These are phyloP conservation scores for Aspergillus ochraceoroseus DNA, from an alignment of 2,329 filamentous ascomycete genomes.

Conservation along the genomic window DNA sequence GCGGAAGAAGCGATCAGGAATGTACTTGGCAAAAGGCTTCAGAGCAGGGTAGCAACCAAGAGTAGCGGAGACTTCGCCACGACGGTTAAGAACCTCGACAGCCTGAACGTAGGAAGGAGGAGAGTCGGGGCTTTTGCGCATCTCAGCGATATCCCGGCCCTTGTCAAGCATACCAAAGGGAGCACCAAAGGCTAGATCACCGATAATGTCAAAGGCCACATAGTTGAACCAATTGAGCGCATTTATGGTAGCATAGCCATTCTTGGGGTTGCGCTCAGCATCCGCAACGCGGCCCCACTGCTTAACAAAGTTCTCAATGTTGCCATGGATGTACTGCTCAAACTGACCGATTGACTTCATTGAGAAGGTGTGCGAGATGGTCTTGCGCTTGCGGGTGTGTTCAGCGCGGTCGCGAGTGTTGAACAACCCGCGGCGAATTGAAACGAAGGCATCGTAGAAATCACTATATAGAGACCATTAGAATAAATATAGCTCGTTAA, in stretches of 20 bases:
- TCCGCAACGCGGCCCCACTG: slow-evolving; percentile 65
- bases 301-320: slow-evolving; percentile 66
- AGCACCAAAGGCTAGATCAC: slow-evolving; percentile 63
- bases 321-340: slow-evolving; percentile 80
- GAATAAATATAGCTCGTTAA: too few species aligned
- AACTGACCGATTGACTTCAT: slow-evolving; percentile 76
- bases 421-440: slow-evolving; percentile 78
- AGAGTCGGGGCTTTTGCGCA: slow-evolving; percentile 57
- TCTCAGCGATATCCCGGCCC: slow-evolving; percentile 71
- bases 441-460: slow-evolving; percentile 89
- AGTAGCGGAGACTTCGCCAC: slow-evolving; percentile 78
- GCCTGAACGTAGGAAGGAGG: slow-evolving; percentile 67
- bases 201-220: slow-evolving; percentile 57
- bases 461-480: slow-evolving; percentile 49
- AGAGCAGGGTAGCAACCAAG: slow-evolving; percentile 69
- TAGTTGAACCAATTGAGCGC: slow-evolving; percentile 77
- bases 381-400: slow-evolving; percentile 84
- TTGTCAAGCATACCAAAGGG: slow-evolving; percentile 79
- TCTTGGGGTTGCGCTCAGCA: slow-evolving; percentile 45
- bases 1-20: slow-evolving; percentile 77
- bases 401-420: slow-evolving; percentile 78
- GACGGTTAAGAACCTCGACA: slow-evolving; percentile 80
- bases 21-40: slow-evolving; percentile 72
- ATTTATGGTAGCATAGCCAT: slow-evolving; percentile 61
- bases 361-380: slow-evolving; percentile 80